phyloP scores from a whole-genome alignment of 257 asterid genomes.

The Salvia splendens region DNA sequence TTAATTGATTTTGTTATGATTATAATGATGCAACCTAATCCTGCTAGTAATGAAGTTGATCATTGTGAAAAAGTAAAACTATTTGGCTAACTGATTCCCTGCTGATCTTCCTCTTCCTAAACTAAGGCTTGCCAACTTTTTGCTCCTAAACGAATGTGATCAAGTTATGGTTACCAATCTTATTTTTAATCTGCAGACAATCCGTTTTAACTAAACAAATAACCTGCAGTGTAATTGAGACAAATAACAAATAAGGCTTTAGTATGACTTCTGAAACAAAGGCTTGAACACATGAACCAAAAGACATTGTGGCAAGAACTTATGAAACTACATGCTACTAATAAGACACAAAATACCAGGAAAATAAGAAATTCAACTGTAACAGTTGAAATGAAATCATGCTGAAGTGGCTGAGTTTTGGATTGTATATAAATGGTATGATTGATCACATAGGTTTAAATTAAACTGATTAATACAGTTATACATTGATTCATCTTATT shows the following conservation, averaged over 20 bases:
- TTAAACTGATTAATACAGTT: no score
- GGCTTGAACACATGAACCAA: not conserved
- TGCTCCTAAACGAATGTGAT: not conserved
- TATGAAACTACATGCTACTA: conserved; percentile 3
- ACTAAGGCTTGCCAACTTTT: no score
- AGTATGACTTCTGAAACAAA: not conserved
- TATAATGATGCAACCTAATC: not conserved
- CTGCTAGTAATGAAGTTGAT: not conserved
- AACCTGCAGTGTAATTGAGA: conserved; percentile 7
- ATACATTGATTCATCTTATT: conserved; percentile 8
- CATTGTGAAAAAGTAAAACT: not conserved
- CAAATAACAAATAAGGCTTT: not conserved
- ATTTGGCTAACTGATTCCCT: not conserved
- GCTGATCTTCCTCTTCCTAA: no score
- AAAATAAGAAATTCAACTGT: conserved; percentile 7
- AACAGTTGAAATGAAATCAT: conserved; percentile 11
- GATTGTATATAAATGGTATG: not conserved
- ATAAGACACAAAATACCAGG: conserved; percentile 6
- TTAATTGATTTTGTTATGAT: not conserved
- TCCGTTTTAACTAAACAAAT: conserved; percentile 3
- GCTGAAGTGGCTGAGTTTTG: conserved; percentile 7
- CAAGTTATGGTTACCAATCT: not conserved
- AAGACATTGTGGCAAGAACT: not conserved
- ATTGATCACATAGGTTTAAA: not conserved
- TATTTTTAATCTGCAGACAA: conserved; percentile 4